These are phyloP conservation scores for Tarenaya hassleriana DNA, from an alignment of 345 rosid species.

Conservation along the genomic window DNA sequence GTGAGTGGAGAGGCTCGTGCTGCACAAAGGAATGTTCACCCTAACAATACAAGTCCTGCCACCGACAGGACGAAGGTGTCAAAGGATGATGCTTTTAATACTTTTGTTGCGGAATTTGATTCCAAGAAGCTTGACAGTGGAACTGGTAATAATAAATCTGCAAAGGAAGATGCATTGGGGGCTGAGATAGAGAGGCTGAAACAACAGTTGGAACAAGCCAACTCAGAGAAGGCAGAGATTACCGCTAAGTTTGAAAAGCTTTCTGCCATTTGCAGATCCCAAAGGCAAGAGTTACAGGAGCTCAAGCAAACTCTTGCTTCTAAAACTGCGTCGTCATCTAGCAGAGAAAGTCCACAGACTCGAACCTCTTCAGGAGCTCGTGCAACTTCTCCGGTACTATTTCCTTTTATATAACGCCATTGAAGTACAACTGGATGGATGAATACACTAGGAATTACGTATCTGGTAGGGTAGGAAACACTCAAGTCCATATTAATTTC, in stretches of 20 bases:
- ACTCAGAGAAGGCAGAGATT: constrained; percentile 70
- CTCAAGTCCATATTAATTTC: too few species aligned
- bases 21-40: constrained; percentile 28
- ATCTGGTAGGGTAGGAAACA: too few species aligned
- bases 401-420: neutral
- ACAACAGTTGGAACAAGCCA: constrained; percentile 64
- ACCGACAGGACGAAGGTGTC: constrained; percentile 41
- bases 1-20: constrained; percentile 43
- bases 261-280: constrained; percentile 92
- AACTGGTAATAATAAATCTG: constrained; percentile 24
- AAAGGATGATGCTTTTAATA: constrained; percentile 59
- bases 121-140: constrained; percentile 46
- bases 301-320: constrained; percentile 76
- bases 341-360: constrained; percentile 37
- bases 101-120: constrained; percentile 86
- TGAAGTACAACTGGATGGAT: too few species aligned
- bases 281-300: constrained; percentile 93
- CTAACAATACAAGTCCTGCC: constrained; percentile 32
- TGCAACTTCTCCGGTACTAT: constrained; percentile 39
- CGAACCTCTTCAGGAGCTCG: constrained; percentile 41
- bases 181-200: constrained; percentile 71
- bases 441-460: too few species aligned
- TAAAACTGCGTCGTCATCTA: constrained; percentile 48
- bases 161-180: constrained; percentile 49
- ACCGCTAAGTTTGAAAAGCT: constrained; percentile 85